A percentile compares a stretch with the other conserved stretches of the same genome.
These are phyloP conservation scores for Leccinum cinnamomeum DNA, from an alignment of 1,284 basidiomycete genomes.

Conservation along the genomic window DNA sequence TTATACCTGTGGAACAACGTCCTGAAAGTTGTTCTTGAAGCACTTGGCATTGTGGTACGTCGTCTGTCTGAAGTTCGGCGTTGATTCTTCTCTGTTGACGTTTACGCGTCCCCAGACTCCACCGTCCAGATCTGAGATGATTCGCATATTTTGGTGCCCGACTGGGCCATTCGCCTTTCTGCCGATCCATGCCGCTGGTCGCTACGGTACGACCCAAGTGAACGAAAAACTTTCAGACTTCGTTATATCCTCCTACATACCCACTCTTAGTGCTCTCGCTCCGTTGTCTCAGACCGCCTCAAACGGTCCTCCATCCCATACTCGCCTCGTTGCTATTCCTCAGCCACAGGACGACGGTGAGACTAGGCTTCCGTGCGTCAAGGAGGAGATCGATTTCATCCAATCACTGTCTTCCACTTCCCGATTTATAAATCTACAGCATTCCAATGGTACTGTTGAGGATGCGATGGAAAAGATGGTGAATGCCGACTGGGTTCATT, in stretches of 20 bases:
- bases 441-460: neutral
- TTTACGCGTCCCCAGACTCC: neutral
- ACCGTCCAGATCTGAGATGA: neutral
- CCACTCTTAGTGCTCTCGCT: neutral
- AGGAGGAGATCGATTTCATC: too few relatives aligned
- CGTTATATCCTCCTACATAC: neutral
- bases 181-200: neutral
- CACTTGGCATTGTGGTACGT: too few relatives aligned
- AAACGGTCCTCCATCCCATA: neutral
- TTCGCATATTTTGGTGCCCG: neutral
- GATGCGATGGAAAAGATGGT: neutral
- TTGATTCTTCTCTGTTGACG: too few relatives aligned
- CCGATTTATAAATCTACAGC: neutral
- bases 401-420: neutral
- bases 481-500: neutral
- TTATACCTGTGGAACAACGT: too few relatives aligned
- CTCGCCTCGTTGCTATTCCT: neutral
- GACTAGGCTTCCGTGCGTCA: neutral
- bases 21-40: too few relatives aligned
- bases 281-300: neutral
- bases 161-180: neutral
- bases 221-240: neutral
- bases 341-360: neutral
- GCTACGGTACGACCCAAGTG: neutral
- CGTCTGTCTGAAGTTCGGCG: too few relatives aligned